Conservation (phyloP, 768 basidiomycete species). For the Leccinum subgranulosum region DNA sequence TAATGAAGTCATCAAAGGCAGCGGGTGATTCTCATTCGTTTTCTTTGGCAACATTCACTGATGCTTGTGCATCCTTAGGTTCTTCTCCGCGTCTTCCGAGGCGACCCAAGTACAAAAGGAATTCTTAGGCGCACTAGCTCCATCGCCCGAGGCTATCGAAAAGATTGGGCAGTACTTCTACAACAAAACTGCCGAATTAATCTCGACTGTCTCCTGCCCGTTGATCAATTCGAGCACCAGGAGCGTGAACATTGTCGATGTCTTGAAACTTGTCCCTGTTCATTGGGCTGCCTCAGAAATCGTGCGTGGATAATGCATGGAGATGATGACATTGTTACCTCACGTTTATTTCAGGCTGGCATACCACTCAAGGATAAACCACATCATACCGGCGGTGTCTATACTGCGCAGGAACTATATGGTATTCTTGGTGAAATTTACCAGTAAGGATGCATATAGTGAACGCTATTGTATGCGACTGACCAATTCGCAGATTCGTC, state of each 20-base stretch:
- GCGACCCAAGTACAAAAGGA: constrained; percentile 39
- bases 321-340: neutral
- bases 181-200: constrained; percentile 57
- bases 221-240: constrained; percentile 52
- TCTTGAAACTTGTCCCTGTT: constrained; percentile 62
- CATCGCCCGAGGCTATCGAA: constrained; percentile 44
- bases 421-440: constrained; percentile 69
- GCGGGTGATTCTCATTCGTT: constrained; percentile 45
- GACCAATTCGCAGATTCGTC: constrained; percentile 49
- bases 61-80: constrained; percentile 33
- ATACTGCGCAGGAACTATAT: constrained; percentile 60
- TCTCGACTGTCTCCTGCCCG: constrained; percentile 50
- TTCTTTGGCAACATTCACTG: neutral
- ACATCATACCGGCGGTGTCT: constrained; percentile 47
- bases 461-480: neutral
- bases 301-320: constrained; percentile 39
- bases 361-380: constrained; percentile 62
- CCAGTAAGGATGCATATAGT: constrained; percentile 37
- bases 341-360: constrained; percentile 49
- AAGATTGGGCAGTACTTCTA: constrained; percentile 63
- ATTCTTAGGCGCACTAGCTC: constrained; percentile 46
- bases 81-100: constrained; percentile 57
- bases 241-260: constrained; percentile 67
- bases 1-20: constrained; percentile 50
- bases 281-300: constrained; percentile 69